Base-by-base conservation (phyloP, 768 basidiomycete species). In the Suillus subaureus region DNA sequence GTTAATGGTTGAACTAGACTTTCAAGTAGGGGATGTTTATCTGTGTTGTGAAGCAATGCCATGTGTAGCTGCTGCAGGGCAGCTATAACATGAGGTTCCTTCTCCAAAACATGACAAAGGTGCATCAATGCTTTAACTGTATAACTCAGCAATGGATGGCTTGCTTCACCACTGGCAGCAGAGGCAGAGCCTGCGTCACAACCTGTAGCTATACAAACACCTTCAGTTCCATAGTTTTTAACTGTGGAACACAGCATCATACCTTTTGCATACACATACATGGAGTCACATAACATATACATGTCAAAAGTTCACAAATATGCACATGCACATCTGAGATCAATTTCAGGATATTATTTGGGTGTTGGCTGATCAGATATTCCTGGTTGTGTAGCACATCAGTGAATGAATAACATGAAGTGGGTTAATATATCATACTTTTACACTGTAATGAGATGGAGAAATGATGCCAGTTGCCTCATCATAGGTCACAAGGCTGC, bases 401-500 rank as follows among this genome's bases (percentile, higher is more conserved):
- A 56, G 33, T 6, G 12, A 6, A 35, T 6, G 12, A n/a, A 4
- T 13, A 35, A 1, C 1, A 56, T 35, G 0, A 26, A 12, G 6
- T 16, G 1, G 54, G 5, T 6, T 9, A 6, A 35, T n/a, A 31
- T 2, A 56, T 28, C 33, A n/a, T 66, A 64, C 66, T 35, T 66
- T 35, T 15, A 64, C 66, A 31, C 62, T 61, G 39, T 66, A 64
- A 52, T 61, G 62, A 23, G 62, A 66, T 42, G 64, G 28, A 18
- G 31, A 49, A 8, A 60, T 21, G 6, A 64, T 23, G 0, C 21
- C 16, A 1, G 26, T 47, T 4, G 3, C 7, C 23, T 55, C 47
- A 39, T 63, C 21, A 8, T 47, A 63, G 21, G 21, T 23, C 61
- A 67, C 66, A 23, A 64, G 33, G 12, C 66, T 7, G 31, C 15